Percentiles rank a stretch among this genome's conserved stretches.
Evolutionary conservation across 768 basidiomycete genomes (phyloP).

Genomic region (Podaxis pistillaris): DNA sequence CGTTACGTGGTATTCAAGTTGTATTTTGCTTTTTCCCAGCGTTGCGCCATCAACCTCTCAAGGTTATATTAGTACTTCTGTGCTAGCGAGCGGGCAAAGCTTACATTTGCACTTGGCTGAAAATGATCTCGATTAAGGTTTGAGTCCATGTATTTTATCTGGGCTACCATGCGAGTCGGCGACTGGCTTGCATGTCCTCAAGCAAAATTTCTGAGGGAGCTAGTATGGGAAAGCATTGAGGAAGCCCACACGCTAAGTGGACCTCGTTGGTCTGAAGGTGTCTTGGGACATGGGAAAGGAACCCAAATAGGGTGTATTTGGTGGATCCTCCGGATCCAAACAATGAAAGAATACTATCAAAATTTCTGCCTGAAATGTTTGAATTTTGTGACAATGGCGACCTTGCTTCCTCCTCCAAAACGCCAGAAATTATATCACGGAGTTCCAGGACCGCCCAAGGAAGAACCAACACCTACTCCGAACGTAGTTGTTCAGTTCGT

Average conservation of each 20-base stretch:
- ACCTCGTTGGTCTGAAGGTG: background rate
- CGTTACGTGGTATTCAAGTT: background rate
- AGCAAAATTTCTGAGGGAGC: background rate
- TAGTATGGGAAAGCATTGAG: background rate
- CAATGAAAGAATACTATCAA: background rate
- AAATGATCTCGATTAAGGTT: background rate
- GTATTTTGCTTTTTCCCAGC: background rate
- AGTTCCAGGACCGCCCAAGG: conserved; percentile 59
- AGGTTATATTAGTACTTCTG: background rate
- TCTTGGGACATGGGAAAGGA: background rate
- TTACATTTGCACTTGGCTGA: background rate
- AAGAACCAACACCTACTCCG: conserved; percentile 43
- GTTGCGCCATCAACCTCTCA: background rate
- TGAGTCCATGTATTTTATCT: background rate
- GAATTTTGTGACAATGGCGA: conserved; percentile 58
- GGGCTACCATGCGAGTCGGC: too few relatives aligned
- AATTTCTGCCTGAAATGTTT: background rate
- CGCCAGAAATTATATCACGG: conserved; percentile 82
- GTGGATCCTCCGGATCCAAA: conserved; percentile 11
- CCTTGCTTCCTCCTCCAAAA: conserved; percentile 85
- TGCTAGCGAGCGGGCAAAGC: too few relatives aligned
- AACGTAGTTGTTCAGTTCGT: conserved; percentile 91
- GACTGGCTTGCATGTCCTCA: background rate
- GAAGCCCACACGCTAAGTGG: too few relatives aligned
- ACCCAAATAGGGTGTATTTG: conserved; percentile 2